Evolutionary conservation across 164 flowering plant genomes (phyloP).

Genomic region (Paratinospora sagittata): DNA sequence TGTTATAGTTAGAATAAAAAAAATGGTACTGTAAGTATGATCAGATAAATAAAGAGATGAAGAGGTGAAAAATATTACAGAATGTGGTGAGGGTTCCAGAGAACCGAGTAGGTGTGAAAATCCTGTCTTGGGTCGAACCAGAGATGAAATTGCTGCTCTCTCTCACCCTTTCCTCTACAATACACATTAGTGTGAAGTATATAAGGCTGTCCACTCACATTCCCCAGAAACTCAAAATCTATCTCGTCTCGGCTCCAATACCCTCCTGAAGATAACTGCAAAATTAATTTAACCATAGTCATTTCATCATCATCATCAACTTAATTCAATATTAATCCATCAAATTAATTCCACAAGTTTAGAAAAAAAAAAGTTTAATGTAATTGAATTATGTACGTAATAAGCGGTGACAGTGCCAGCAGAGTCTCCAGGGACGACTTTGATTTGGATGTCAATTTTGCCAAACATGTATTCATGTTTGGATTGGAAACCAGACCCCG

Average conservation of each 20-base stretch:
- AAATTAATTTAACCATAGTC: too few relatives aligned
- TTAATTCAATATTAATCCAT: too few relatives aligned
- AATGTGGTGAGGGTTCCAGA: constrained; percentile 18
- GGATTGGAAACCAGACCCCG: constrained; percentile 24
- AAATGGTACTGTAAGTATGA: too few relatives aligned
- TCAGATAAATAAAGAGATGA: too few relatives aligned
- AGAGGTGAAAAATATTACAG: neutral
- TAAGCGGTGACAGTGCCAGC: constrained; percentile 25
- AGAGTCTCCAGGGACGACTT: constrained; percentile 23
- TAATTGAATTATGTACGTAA: constrained; percentile 14
- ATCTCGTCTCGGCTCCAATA: constrained; percentile 17
- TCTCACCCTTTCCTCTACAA: constrained; percentile 7
- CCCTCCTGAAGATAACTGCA: constrained; percentile 18
- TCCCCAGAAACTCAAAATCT: constrained; percentile 23
- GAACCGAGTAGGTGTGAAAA: constrained; percentile 23
- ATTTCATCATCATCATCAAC: too few relatives aligned
- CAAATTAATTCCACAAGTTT: too few relatives aligned
- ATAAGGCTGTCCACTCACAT: constrained; percentile 22
- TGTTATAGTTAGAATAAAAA: too few relatives aligned
- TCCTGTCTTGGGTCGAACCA: constrained; percentile 25
- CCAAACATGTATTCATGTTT: constrained; percentile 18
- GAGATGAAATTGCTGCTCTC: constrained; percentile 17
- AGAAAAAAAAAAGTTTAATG: neutral
- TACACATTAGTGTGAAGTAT: constrained; percentile 17
- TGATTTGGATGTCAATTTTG: constrained; percentile 19